phyloP scores from a whole-genome alignment of 768 basidiomycete species.

The Leccinum uliginosum region DNA sequence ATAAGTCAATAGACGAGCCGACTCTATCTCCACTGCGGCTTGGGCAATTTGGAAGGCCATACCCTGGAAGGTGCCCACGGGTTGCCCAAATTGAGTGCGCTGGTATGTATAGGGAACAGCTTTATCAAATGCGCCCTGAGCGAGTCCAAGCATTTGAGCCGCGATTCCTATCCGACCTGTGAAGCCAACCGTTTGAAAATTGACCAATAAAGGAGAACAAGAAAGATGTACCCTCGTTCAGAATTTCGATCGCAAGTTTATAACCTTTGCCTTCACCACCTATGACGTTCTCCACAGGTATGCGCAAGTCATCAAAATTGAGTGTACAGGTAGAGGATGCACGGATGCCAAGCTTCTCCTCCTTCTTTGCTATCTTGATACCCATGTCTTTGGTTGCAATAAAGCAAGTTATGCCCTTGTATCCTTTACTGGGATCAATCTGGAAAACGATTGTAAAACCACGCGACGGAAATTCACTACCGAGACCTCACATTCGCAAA shows the following conservation, averaged over 20 bases:
- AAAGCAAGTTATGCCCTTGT: constrained; percentile 99
- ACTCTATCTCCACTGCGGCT: constrained; percentile 85
- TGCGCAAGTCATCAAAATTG: constrained; percentile 89
- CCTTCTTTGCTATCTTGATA: constrained; percentile 95
- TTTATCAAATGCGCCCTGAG: constrained; percentile 95
- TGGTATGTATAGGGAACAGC: constrained; percentile 94
- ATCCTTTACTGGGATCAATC: constrained; percentile 87
- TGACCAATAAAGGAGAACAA: neutral
- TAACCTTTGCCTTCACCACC: constrained; percentile 92
- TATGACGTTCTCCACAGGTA: constrained; percentile 83
- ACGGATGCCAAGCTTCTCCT: constrained; percentile 95
- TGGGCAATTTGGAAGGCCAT: constrained; percentile 94
- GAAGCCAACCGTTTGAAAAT: neutral
- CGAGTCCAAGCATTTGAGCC: constrained; percentile 97
- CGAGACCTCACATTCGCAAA: constrained; percentile 82
- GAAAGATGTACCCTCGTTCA: constrained; percentile 71
- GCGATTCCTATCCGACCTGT: constrained; percentile 92
- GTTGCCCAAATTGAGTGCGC: constrained; percentile 90
- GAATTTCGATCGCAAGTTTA: constrained; percentile 94
- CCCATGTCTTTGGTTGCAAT: constrained; percentile 96
- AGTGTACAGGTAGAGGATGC: constrained; percentile 94
- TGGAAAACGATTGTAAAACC: constrained; percentile 23
- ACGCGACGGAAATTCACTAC: neutral
- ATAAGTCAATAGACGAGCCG: constrained; percentile 88
- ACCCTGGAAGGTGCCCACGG: constrained; percentile 92